Evolutionary conservation across 1,284 basidiomycete genomes (phyloP).

Genomic region (Taiwanofungus camphoratus): DNA sequence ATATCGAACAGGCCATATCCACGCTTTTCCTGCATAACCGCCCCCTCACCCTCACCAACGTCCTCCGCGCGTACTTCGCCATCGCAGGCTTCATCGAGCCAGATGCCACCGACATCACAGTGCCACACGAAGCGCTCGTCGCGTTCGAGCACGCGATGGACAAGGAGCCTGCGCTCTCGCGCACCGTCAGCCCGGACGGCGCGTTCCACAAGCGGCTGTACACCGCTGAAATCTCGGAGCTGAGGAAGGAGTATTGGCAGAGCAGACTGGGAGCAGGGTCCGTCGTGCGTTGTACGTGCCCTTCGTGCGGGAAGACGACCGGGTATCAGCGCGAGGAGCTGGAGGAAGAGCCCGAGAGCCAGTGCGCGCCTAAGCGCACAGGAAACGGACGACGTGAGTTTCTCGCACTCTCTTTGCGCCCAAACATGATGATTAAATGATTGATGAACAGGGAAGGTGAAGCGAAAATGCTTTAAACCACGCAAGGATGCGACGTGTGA

Average conservation of each 20-base stretch:
- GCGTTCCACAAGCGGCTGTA: constrained; percentile 9
- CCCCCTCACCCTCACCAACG: constrained; percentile 15
- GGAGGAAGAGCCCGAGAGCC: background rate
- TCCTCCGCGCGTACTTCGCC: constrained; percentile 15
- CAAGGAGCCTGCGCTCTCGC: constrained; percentile 15
- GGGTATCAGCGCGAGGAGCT: constrained; percentile 3
- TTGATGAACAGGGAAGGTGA: constrained; percentile 6
- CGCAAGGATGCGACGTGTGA: background rate
- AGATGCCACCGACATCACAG: constrained; percentile 15
- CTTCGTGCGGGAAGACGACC: constrained; percentile 11
- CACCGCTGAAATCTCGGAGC: constrained; percentile 14
- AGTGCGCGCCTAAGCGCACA: constrained; percentile 4
- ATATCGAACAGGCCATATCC: constrained; percentile 16
- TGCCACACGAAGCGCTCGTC: constrained; percentile 16
- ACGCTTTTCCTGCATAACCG: constrained; percentile 4
- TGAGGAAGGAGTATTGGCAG: constrained; percentile 17
- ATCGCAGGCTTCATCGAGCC: constrained; percentile 10
- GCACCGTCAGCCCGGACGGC: background rate
- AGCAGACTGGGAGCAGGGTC: constrained; percentile 6
- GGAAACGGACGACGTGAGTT: constrained; percentile 8
- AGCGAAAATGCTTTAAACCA: constrained; percentile 7
- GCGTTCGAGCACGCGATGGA: constrained; percentile 24
- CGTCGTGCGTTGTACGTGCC: constrained; percentile 12
- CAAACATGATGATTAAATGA: background rate
- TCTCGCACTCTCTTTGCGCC: background rate